Percentiles rank a stretch among this genome's conserved stretches.
These are phyloP conservation scores for Schrenkiella parvula DNA, from an alignment of 345 rosid species.

Conservation along the genomic window DNA sequence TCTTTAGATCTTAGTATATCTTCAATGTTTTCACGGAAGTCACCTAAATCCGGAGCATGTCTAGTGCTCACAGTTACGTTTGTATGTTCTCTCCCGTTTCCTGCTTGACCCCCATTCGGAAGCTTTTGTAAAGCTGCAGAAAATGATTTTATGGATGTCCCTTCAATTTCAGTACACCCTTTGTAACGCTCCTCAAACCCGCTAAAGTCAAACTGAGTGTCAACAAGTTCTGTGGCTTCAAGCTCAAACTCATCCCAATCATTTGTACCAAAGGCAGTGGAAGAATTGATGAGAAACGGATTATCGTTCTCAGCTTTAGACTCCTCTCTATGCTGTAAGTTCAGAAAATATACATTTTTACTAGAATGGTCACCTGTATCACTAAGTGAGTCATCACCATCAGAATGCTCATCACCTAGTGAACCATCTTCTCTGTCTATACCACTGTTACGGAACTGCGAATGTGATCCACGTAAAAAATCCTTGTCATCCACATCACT, in stretches of 20 bases:
- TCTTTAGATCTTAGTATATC: constrained; percentile 16
- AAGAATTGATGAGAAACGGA: constrained; percentile 64
- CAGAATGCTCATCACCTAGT: constrained; percentile 44
- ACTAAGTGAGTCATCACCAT: constrained; percentile 62
- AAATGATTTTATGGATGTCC: constrained; percentile 8
- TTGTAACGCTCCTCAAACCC: constrained; percentile 32
- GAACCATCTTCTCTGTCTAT: constrained; percentile 41
- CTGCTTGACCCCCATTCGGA: constrained; percentile 34
- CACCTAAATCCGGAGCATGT: constrained; percentile 33
- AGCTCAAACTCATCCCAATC: constrained; percentile 92
- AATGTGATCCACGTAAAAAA: constrained; percentile 25
- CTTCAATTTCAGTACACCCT: constrained; percentile 30
- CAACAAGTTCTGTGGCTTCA: constrained; percentile 43
- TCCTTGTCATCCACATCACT: constrained; percentile 16
- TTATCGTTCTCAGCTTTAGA: constrained; percentile 37
- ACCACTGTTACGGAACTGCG: constrained; percentile 13
- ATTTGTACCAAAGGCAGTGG: constrained; percentile 80
- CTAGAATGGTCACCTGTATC: constrained; percentile 50
- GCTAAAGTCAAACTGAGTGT: constrained; percentile 36
- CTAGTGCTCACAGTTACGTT: constrained; percentile 19
- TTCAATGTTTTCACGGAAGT: constrained; percentile 21
- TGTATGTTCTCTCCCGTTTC: constrained; percentile 22
- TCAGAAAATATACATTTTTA: constrained; percentile 31
- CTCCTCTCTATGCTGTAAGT: constrained; percentile 16
- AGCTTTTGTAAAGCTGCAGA: constrained; percentile 8